These are phyloP conservation scores for Calcarisporium arbuscula DNA, from an alignment of 2,329 filamentous ascomycete genomes.

Conservation along the genomic window DNA sequence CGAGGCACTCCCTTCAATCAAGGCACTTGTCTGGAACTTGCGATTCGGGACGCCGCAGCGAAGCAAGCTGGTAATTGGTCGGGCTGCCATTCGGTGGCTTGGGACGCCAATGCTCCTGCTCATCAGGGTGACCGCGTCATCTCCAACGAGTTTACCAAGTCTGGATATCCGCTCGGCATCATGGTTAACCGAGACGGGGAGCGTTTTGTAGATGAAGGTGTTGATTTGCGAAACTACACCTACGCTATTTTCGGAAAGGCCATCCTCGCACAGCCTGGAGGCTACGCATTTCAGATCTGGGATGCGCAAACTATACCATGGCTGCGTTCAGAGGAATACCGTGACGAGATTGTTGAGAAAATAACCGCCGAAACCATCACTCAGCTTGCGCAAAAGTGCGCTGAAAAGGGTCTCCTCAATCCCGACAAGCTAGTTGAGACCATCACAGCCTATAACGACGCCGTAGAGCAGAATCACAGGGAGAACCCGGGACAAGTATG, in stretches of 20 bases:
- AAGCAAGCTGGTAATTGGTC: conserved; percentile 52
- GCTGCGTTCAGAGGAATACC: conserved; percentile 57
- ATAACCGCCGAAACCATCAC: conserved; percentile 44
- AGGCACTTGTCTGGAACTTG: conserved; percentile 49
- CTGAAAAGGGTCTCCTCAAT: conserved; percentile 38
- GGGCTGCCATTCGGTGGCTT: conserved; percentile 58
- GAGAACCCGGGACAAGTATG: conserved; percentile 41
- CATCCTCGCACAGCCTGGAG: conserved; percentile 52
- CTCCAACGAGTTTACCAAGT: conserved; percentile 64
- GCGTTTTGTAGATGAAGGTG: conserved; percentile 61
- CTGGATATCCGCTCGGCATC: conserved; percentile 59
- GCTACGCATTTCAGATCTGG: conserved; percentile 59
- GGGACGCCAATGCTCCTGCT: conserved; percentile 56
- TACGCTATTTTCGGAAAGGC: conserved; percentile 60
- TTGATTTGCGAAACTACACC: conserved; percentile 60
- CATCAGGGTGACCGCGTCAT: conserved; percentile 49
- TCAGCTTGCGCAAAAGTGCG: conserved; percentile 47
- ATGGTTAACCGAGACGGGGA: conserved; percentile 55
- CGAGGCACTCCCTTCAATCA: conserved; percentile 60
- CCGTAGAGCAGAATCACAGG: conserved; percentile 38
- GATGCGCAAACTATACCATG: conserved; percentile 44
- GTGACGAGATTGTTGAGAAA: conserved; percentile 47
- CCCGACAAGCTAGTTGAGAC: conserved; percentile 42
- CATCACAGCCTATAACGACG: conserved; percentile 50
- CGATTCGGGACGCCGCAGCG: conserved; percentile 43